Evolutionary conservation across 805 yeast species (phyloP), one percentile per base, ranked within the genome.

Genomic region (Starmerella etchellsii): DNA sequence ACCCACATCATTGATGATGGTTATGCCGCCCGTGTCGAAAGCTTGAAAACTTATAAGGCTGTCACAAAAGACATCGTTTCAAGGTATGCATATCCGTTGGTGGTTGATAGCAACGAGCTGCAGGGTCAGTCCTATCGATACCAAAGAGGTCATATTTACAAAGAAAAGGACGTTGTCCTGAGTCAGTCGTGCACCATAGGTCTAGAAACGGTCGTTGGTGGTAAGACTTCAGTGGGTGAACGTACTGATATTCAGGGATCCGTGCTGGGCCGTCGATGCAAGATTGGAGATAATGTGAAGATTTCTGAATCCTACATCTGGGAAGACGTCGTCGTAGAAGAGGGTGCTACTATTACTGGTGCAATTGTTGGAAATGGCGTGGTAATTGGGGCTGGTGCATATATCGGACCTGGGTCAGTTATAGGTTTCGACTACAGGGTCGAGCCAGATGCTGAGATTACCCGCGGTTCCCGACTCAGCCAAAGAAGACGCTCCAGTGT

Each of bases 21-120:
- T 44, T 87, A 85, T 55, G 95, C 95, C 23, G 91, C 94, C 1
- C 73, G 98, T 56, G 97, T 84, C n/a, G 93, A 87, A 56, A 80
- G 88, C 57, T 79, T 91, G 78, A 82, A 82, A 56, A 84, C 97
- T 0, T 91, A 87, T 60, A 88, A 81, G 57, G 87, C 94, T 10
- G 76, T 91, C 14, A 74, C 93, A 14, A 91, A 82, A 60, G 97
- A 91, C 58, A 74, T 87, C 31, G 65, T 91, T 40, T 84, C 85
- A 19, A 75, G 97, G 57, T 91, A 94, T 83, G 72, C 88, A 44
- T 88, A 84, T 55, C 98, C 98, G 21, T 65, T 88, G 40, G 83
- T 78, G 15, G 88, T 95, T 2, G 97, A 88, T 49, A 67, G 85
- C 40, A 87, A 88, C 58, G 74, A 71, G 23, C 39, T 43, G 22